phyloP scores from a whole-genome alignment of 306 rosid species.

The Vigna radiata region DNA sequence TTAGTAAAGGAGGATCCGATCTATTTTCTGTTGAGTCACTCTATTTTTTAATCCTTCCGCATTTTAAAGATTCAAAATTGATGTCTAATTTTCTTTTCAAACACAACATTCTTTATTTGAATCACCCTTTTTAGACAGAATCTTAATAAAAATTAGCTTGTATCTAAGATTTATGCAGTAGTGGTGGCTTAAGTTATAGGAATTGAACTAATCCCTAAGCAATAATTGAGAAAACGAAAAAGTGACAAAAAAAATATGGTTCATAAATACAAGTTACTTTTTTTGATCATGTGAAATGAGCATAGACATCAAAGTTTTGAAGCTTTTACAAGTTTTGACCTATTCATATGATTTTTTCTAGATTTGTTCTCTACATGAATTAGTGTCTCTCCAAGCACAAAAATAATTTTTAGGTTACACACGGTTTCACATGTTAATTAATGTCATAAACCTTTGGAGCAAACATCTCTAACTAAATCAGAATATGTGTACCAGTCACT shows the following conservation, averaged over 20 bases:
- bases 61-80: conserved; percentile 3
- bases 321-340: neutral
- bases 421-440: neutral
- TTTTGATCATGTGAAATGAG: neutral
- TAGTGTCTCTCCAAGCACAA: neutral
- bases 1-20: neutral
- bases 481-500: neutral
- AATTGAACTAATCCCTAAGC: neutral
- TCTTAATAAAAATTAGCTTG: neutral
- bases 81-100: neutral
- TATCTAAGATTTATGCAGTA: neutral
- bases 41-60: neutral
- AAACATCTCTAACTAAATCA: neutral
- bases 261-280: neutral
- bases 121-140: neutral
- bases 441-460: neutral
- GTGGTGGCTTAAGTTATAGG: neutral
- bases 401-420: neutral
- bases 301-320: neutral
- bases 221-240: no score
- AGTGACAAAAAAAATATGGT: no score
- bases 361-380: no score
- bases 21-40: neutral
- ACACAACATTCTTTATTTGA: neutral
- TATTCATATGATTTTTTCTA: neutral